Conservation (phyloP, 2,329 filamentous ascomycete genomes). For the Aspergillus fumigatiaffinis region DNA sequence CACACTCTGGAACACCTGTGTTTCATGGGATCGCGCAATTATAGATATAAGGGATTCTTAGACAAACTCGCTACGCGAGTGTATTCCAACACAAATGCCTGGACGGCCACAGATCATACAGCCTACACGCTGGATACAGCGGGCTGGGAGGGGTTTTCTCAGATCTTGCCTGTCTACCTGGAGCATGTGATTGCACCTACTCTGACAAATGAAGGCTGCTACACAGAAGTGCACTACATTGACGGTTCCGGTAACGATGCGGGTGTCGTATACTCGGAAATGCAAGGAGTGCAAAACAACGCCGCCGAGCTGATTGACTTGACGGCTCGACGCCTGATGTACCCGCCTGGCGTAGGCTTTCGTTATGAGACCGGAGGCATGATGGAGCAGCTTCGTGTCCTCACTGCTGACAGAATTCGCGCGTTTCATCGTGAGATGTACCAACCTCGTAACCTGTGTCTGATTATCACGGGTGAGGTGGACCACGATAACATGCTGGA, state of each 20-base stretch:
- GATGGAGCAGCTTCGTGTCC: conserved; percentile 81
- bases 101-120: conserved; percentile 95
- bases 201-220: conserved; percentile 85
- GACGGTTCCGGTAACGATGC: conserved; percentile 93
- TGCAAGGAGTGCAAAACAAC: conserved; percentile 91
- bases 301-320: conserved; percentile 84
- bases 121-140: conserved; percentile 93
- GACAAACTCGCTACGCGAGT: conserved; percentile 91
- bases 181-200: conserved; percentile 92
- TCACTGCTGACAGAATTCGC: conserved; percentile 88
- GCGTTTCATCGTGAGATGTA: conserved; percentile 96
- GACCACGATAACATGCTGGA: conserved; percentile 75
- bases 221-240: conserved; percentile 94
- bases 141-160: conserved; percentile 94
- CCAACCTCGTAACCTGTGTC: conserved; percentile 88
- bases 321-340: conserved; percentile 71
- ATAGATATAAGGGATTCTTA: conserved; percentile 89
- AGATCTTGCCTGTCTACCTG: conserved; percentile 90
- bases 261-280: conserved; percentile 96
- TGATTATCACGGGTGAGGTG: conserved; percentile 88
- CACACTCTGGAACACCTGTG: conserved; percentile 79
- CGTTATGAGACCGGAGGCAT: conserved; percentile 97
- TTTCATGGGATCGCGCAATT: conserved; percentile 90
- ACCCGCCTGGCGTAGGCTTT: conserved; percentile 86
- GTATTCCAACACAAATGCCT: conserved; percentile 93